Evolutionary conservation across 495 filamentous ascomycete species (phyloP).

Genomic region (Viridothelium virens): DNA sequence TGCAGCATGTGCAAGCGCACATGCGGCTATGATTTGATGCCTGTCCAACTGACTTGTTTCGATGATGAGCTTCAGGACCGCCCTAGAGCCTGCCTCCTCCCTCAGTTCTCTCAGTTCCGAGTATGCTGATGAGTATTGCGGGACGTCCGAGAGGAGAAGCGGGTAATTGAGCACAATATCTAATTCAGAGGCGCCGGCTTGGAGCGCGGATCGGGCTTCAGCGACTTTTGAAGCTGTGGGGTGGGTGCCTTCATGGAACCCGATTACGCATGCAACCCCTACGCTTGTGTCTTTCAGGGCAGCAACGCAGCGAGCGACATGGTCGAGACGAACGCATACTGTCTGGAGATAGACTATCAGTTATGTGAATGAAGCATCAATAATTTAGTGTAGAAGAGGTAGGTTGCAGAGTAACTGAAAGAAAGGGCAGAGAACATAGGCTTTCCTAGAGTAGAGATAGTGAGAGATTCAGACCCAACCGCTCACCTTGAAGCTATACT

Average conservation of each 20-base stretch:
- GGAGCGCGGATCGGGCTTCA: conserved; percentile 51
- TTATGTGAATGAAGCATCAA: not conserved
- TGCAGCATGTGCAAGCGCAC: conserved; percentile 50
- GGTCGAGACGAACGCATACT: conserved; percentile 51
- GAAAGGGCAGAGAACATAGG: not conserved
- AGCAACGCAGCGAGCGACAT: conserved; percentile 47
- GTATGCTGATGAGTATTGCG: conserved; percentile 46
- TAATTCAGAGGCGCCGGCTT: conserved; percentile 53
- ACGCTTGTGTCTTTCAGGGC: conserved; percentile 46
- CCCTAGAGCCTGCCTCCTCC: conserved; percentile 42
- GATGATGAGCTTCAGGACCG: conserved; percentile 56
- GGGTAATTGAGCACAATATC: conserved; percentile 61
- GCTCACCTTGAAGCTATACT: conserved; percentile 50
- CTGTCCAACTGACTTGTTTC: conserved; percentile 53
- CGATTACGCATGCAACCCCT: conserved; percentile 55
- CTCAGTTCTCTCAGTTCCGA: conserved; percentile 51
- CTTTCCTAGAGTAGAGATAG: not conserved
- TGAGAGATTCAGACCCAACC: not conserved
- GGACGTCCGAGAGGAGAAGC: conserved; percentile 40
- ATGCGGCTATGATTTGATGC: conserved; percentile 52
- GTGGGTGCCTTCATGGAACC: conserved; percentile 56
- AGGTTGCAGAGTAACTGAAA: conserved; percentile 1
- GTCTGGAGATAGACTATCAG: conserved; percentile 28
- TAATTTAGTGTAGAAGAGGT: conserved; percentile 21
- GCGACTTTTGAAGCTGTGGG: conserved; percentile 17